These are phyloP conservation scores for Exophiala spinifera DNA, from an alignment of 2,329 filamentous ascomycete genomes.

Conservation along the genomic window DNA sequence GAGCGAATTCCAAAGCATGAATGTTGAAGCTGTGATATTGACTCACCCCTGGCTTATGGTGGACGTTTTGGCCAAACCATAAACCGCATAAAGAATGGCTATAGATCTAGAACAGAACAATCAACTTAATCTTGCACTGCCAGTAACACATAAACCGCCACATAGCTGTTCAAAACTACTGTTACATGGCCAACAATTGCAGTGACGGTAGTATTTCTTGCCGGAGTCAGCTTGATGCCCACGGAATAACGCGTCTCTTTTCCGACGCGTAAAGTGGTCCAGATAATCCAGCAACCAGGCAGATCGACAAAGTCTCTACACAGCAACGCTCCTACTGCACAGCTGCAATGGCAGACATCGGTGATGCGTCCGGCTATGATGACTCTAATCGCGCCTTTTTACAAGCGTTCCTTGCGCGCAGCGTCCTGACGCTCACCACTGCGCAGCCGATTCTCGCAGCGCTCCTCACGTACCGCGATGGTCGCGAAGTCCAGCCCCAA, in stretches of 20 bases:
- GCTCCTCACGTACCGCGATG: constrained; percentile 63
- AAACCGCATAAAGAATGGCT: too few relatives aligned
- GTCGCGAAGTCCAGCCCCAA: constrained; percentile 50
- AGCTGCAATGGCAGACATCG: constrained; percentile 7
- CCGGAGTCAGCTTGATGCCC: background rate
- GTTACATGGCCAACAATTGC: too few relatives aligned
- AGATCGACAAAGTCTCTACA: background rate
- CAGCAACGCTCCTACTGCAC: too few relatives aligned
- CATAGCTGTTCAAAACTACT: too few relatives aligned
- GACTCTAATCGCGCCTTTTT: constrained; percentile 83
- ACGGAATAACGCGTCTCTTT: background rate
- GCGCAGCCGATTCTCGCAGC: constrained; percentile 70
- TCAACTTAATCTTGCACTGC: too few relatives aligned
- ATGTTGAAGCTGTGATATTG: too few relatives aligned
- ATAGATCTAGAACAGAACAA: too few relatives aligned
- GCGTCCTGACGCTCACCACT: constrained; percentile 72
- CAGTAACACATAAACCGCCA: too few relatives aligned
- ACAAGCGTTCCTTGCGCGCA: constrained; percentile 78
- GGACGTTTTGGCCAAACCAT: too few relatives aligned
- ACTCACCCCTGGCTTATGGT: too few relatives aligned
- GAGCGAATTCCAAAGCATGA: constrained; percentile 10
- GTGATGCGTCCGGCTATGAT: constrained; percentile 41
- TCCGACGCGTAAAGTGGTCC: constrained; percentile 1
- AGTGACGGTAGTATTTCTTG: background rate
- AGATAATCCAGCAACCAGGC: background rate